A percentile compares a stretch with the other conserved stretches of the same genome.
phyloP scores from a whole-genome alignment of 345 rosid genomes.

The Combretum micranthum region DNA sequence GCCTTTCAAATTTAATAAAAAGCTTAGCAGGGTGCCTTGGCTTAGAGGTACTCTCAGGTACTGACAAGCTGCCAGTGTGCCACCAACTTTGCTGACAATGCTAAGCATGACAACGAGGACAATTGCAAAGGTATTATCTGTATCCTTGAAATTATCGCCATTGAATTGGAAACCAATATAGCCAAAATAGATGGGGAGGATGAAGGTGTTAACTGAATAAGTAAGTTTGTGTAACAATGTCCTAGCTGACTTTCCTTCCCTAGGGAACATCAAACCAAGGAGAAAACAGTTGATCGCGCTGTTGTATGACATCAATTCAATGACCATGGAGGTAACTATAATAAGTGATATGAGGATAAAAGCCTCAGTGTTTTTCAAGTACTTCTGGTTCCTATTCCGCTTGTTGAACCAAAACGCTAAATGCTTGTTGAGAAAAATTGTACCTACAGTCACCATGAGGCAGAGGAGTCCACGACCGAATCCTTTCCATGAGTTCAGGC shows the following conservation, averaged over 20 bases:
- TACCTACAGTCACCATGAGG: constrained; percentile 17
- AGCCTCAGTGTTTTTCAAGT: constrained; percentile 52
- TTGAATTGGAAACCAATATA: constrained; percentile 68
- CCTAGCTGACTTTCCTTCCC: constrained; percentile 69
- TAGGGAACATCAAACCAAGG: constrained; percentile 66
- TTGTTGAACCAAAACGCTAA: constrained; percentile 49
- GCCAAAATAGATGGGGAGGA: constrained; percentile 81
- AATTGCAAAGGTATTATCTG: constrained; percentile 13
- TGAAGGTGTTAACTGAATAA: constrained; percentile 60
- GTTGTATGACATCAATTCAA: constrained; percentile 37
- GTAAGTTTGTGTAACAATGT: constrained; percentile 56
- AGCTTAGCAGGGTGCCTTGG: constrained; percentile 45
- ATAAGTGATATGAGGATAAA: constrained; percentile 35
- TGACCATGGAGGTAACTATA: constrained; percentile 22
- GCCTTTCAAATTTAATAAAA: constrained; percentile 63
- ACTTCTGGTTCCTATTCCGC: constrained; percentile 51
- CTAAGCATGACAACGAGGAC: constrained; percentile 30
- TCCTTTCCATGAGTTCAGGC: constrained; percentile 15
- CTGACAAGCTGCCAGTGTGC: constrained; percentile 47
- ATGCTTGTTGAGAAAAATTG: constrained; percentile 36
- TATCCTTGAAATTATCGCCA: constrained; percentile 6
- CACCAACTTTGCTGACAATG: constrained; percentile 44
- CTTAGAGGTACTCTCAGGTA: constrained; percentile 43
- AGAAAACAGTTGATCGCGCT: constrained; percentile 42
- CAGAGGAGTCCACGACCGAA: constrained; percentile 21